Evolutionary conservation across 169 alveolate genomes (phyloP), one percentile per base, ranked within the genome.

Genomic region (Cryptosporidium ryanae): DNA sequence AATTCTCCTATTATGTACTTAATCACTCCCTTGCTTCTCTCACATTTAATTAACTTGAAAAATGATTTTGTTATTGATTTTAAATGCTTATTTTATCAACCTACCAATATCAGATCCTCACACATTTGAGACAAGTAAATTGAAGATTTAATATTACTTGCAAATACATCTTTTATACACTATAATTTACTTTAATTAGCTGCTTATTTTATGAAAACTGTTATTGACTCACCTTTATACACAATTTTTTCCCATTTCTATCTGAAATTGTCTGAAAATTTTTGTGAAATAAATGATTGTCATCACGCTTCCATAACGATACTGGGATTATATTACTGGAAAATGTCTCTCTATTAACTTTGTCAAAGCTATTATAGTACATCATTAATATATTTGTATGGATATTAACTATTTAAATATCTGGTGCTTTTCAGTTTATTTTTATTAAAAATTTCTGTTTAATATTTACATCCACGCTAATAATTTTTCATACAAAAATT

Each of bases 91-190:
- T 52, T 17, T n/a, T 29, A 25, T 21, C 7, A 31, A 68, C 83
- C n/a, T 68, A 68, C 83, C 13, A 68, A 21, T 52, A 68, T 32
- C 49, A 68, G 34, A 31, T 68, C 83, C 32, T 68, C 83, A 29
- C 83, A 68, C 6, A 55, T 55, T 44, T 68, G 65, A 2, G 66
- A 68, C 34, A 68, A 54, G 52, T 50, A 68, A 29, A 52, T 52
- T 18, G 66, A 31, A 17, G 83, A 55, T 48, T 66, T 66, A 44
- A 44, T 43, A 6, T 29, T 52, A 7, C n/a, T 68, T 23, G 18
- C 18, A 68, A 68, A 68, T 52, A 52, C 31, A 0, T 68, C 66
- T 25, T 6, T 32, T 27, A 68, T 27, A 32, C 83, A 68, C 83
- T 68, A 8, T 46, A 66, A 46, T 44, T 32, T 44, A 44, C 2